Base-by-base conservation (phyloP, 176 grass and related monocot genomes). In the Chloris gayana region DNA sequence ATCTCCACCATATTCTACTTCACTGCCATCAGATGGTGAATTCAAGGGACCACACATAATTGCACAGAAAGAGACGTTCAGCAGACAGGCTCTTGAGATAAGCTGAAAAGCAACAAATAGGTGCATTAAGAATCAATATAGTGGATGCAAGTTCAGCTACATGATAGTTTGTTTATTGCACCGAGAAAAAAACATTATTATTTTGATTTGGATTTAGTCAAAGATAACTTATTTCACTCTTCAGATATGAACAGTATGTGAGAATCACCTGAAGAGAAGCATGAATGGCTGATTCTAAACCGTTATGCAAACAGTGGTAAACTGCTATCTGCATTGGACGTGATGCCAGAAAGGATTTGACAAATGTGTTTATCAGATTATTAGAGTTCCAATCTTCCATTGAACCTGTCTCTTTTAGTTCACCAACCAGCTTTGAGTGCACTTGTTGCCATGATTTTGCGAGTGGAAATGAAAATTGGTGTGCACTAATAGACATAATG, bases 301-400 rank as follows among this genome's bases (percentile, higher is more conserved):
- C 92, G 85, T 92, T 98, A 86, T 92, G 92, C 68, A 95, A 81
- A 75, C 92, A 98, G 80, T 98, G 86, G 60, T 94, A 94, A 85
- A 98, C 84, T 59, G 92, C 91, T 87, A 91, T 71, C 90, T 98
- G 95, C 79, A 98, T 87, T 63, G 88, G 69, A 56, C 70, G 83
- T 42, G 92, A 98, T 69, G 84, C 83, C 62, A 92, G 71, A 70
- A 98, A 90, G 33, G 78, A 84, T 85, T 86, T 91, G 30, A 87
- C 85, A 92, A 98, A 83, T 86, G 80, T 77, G 61, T 87, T 65
- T 80, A 95, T 92, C 61, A 93, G 41, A 85, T 78, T 74, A 34
- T 64, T 84, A 35, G 90, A 90, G 74, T 85, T 81, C 70, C 65
- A 53, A 85, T 92, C 87, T 69, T 79, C 64, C 30, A 84, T 74